A percentile compares a stretch with the other conserved stretches of the same genome.
Evolutionary conservation across 1,284 basidiomycete species (phyloP).

Genomic region (Schizophyllum commune): DNA sequence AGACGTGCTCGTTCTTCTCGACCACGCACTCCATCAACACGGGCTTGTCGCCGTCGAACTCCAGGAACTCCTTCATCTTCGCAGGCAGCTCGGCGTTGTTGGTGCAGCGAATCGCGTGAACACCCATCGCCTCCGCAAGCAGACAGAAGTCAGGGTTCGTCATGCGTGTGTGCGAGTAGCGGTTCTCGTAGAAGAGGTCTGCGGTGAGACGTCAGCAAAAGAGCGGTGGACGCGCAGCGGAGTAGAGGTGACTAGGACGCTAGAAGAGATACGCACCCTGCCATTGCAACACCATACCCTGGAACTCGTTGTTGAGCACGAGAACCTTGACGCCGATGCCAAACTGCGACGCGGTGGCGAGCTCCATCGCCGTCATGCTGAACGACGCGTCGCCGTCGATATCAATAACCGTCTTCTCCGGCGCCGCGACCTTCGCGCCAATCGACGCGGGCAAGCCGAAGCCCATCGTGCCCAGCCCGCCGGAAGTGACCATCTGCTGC

Average conservation of each 20-base stretch:
- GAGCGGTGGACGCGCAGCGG: neutral
- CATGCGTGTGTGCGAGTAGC: slow-evolving; percentile 95
- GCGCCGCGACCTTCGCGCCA: slow-evolving; percentile 94
- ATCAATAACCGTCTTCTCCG: slow-evolving; percentile 91
- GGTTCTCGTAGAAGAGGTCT: slow-evolving; percentile 93
- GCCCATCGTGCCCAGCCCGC: slow-evolving; percentile 97
- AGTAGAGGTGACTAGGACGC: neutral
- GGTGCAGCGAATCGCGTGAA: slow-evolving; percentile 81
- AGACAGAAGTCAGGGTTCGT: slow-evolving; percentile 90
- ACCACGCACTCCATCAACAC: slow-evolving; percentile 90
- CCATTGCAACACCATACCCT: slow-evolving; percentile 99
- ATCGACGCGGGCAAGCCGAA: slow-evolving; percentile 93
- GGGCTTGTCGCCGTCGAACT: slow-evolving; percentile 84
- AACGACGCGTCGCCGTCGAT: slow-evolving; percentile 98
- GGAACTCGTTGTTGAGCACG: slow-evolving; percentile 90
- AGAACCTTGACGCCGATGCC: slow-evolving; percentile 92
- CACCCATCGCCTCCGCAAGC: slow-evolving; percentile 85
- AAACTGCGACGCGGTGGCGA: slow-evolving; percentile 88
- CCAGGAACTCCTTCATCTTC: slow-evolving; percentile 98
- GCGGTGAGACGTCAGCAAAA: slow-evolving; percentile 3
- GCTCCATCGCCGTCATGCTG: slow-evolving; percentile 99
- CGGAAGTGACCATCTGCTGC: slow-evolving; percentile 89
- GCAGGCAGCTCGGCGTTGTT: slow-evolving; percentile 72
- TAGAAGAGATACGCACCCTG: slow-evolving; percentile 54
- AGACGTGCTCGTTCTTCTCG: slow-evolving; percentile 87